These are phyloP conservation scores for Microglena sp. DNA, from an alignment of 139 green algal species.

Conservation along the genomic window DNA sequence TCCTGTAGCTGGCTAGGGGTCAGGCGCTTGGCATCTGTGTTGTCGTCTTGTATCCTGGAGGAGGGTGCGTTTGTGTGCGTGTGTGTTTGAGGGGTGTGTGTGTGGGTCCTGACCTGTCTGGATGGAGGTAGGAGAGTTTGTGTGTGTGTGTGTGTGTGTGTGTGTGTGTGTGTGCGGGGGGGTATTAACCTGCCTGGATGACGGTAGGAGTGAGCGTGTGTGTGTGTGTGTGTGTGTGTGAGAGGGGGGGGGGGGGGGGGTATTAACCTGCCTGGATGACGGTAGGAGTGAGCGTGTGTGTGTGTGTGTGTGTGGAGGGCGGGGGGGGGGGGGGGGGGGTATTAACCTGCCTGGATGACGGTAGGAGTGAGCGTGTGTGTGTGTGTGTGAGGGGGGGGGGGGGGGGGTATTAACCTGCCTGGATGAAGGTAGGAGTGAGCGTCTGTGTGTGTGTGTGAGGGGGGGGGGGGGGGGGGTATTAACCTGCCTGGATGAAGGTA, in stretches of 20 bases:
- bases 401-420: too few species aligned
- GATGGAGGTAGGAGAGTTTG: not conserved
- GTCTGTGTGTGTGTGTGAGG: not conserved
- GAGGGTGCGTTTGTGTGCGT: slow-evolving; percentile 7
- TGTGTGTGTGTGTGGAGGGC: slow-evolving; percentile 1
- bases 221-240: not conserved
- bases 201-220: not conserved
- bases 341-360: not conserved
- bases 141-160: slow-evolving; percentile 1
- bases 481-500: not conserved
- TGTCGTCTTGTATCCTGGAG: slow-evolving; percentile 32
- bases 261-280: not conserved
- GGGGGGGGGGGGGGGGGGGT: too few species aligned
- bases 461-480: not conserved
- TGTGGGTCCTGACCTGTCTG: too few species aligned
- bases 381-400: not conserved
- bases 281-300: not conserved
- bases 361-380: not conserved
- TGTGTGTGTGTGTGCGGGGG: not conserved
- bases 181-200: not conserved
- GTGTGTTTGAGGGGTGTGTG: not conserved
- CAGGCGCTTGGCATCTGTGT: slow-evolving; percentile 24
- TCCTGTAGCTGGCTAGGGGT: slow-evolving; percentile 26
- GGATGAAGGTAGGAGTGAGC: not conserved
- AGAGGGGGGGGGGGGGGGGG: not conserved